Evolutionary conservation across 106 monocot genomes (phyloP).

Genomic region (Acorus calamus): DNA sequence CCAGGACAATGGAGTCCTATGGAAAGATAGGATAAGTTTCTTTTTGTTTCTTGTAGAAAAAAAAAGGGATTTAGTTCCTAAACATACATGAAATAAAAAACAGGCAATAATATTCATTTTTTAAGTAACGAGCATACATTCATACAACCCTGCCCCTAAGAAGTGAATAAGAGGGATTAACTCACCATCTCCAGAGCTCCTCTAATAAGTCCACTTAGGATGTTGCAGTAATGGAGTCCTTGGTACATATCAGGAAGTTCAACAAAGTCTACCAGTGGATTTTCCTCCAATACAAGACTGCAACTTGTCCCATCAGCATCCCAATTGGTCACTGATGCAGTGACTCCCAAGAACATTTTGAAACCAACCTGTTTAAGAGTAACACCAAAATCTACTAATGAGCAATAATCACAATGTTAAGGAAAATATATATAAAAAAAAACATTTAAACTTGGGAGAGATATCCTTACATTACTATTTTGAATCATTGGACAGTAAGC

Average conservation of each 20-base stretch:
- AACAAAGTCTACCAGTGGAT: constrained; percentile 94
- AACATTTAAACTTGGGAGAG: not conserved
- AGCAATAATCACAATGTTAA: not conserved
- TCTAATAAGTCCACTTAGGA: constrained; percentile 85
- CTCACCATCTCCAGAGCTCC: constrained; percentile 95
- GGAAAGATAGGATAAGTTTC: no score
- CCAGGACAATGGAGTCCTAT: no score
- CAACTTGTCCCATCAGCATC: constrained; percentile 83
- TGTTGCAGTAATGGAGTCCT: constrained; percentile 89
- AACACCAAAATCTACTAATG: not conserved
- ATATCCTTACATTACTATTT: no score
- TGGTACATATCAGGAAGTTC: constrained; percentile 97
- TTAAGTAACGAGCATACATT: no score
- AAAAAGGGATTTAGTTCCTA: no score
- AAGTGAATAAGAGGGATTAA: not conserved
- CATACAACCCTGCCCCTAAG: no score
- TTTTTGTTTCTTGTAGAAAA: no score
- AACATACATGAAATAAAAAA: no score
- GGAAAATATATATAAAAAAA: not conserved
- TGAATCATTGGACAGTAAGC: no score
- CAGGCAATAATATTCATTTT: no score
- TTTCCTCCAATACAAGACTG: constrained; percentile 92
- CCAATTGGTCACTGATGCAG: constrained; percentile 87
- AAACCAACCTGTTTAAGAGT: constrained; percentile 70
- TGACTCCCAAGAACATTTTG: constrained; percentile 94